These are phyloP conservation scores for Trichomonas tenax DNA, from an alignment of 208 protist genomes.

Conservation along the genomic window DNA sequence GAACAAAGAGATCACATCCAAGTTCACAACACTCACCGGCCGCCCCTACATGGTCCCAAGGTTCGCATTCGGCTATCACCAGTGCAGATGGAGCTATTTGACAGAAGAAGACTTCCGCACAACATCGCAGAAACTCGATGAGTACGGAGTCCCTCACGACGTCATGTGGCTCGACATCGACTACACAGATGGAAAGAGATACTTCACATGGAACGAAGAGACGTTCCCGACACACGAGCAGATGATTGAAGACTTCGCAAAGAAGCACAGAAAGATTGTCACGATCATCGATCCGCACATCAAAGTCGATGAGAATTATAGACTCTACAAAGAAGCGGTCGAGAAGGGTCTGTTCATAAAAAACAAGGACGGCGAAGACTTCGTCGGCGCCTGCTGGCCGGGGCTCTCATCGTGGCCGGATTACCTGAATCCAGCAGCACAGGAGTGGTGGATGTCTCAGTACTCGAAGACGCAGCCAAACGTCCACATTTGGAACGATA, in stretches of 20 bases:
- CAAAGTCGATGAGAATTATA: background rate
- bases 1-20: slow-evolving; percentile 58
- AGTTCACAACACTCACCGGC: slow-evolving; percentile 76
- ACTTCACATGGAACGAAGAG: background rate
- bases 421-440: slow-evolving; percentile 66
- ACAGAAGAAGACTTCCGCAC: slow-evolving; percentile 63
- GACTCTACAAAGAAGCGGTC: background rate
- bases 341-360: background rate
- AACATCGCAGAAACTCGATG: slow-evolving; percentile 30
- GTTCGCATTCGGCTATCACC: slow-evolving; percentile 87
- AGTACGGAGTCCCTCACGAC: slow-evolving; percentile 51
- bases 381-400: slow-evolving; percentile 87
- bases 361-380: slow-evolving; percentile 47
- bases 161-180: slow-evolving; percentile 97
- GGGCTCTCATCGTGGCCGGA: slow-evolving; percentile 68
- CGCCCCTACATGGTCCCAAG: slow-evolving; percentile 71
- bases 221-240: background rate
- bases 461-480: slow-evolving; percentile 54
- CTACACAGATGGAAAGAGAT: slow-evolving; percentile 71
- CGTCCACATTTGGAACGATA: slow-evolving; percentile 96
- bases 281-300: slow-evolving; percentile 10
- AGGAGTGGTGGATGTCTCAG: slow-evolving; percentile 35
- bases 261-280: background rate
- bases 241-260: background rate
- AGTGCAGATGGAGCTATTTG: slow-evolving; percentile 85